Conservation (phyloP, 345 rosid genomes). For the Conringia planisiliqua region DNA sequence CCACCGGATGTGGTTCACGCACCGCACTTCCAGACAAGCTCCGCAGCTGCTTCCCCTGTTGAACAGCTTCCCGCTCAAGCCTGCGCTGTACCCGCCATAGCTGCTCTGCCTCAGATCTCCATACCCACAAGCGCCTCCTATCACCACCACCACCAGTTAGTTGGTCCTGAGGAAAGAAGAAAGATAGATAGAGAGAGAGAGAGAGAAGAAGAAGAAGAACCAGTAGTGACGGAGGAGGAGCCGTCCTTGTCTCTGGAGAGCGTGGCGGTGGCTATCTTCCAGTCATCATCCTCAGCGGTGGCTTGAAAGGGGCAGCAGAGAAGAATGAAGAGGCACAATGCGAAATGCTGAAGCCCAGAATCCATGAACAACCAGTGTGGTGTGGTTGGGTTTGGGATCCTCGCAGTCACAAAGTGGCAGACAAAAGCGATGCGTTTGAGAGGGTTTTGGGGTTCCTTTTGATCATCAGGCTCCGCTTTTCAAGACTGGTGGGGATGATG, state of each 20-base stretch:
- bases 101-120: conserved; percentile 70
- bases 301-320: conserved; percentile 17
- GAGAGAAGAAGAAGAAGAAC: conserved; percentile 33
- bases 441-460: conserved; percentile 28
- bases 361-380: conserved; percentile 24
- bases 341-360: conserved; percentile 13
- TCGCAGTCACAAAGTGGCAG: conserved; percentile 26
- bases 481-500: conserved; percentile 34
- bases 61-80: conserved; percentile 75
- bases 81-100: conserved; percentile 73
- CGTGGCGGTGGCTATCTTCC: conserved; percentile 90
- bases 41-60: conserved; percentile 84
- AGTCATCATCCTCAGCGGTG: conserved; percentile 42
- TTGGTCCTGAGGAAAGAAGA: neutral
- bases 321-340: conserved; percentile 25
- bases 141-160: conserved; percentile 15
- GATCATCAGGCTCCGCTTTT: conserved; percentile 34
- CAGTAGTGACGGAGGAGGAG: conserved; percentile 53
- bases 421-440: conserved; percentile 34
- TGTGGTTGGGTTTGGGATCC: conserved; percentile 7
- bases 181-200: neutral
- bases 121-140: conserved; percentile 95
- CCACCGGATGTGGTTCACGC: conserved; percentile 85
- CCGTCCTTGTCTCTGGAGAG: conserved; percentile 58
- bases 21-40: conserved; percentile 82